These are phyloP conservation scores for Emericellopsis terricola DNA, from an alignment of 495 filamentous ascomycete genomes.

Conservation along the genomic window DNA sequence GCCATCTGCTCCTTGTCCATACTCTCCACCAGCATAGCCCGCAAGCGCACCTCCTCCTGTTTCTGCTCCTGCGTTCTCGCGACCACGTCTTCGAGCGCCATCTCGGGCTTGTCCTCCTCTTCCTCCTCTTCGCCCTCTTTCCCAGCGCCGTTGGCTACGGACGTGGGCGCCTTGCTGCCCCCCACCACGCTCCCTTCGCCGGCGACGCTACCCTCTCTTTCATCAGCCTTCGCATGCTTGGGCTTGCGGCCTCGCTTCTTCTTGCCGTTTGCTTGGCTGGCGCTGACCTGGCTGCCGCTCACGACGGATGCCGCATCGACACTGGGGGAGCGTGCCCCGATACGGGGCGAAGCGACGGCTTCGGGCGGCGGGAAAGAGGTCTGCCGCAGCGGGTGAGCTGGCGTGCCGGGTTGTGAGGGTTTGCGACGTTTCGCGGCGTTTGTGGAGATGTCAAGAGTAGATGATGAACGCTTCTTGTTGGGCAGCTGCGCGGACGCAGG, in stretches of 20 bases:
- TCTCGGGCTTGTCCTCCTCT: conserved; percentile 48
- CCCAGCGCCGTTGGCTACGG: conserved; percentile 24
- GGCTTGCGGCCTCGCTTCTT: conserved; percentile 50
- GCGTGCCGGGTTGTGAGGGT: conserved; percentile 33
- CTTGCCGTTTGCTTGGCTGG: conserved; percentile 13
- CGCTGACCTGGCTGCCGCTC: conserved; percentile 45
- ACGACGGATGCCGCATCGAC: conserved; percentile 48
- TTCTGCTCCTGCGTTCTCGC: conserved; percentile 47
- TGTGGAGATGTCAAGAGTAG: conserved; percentile 19
- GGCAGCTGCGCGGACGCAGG: conserved; percentile 28
- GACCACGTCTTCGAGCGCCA: conserved; percentile 45
- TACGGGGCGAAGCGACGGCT: conserved; percentile 46
- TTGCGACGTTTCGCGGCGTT: conserved; percentile 45
- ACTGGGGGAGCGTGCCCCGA: conserved; percentile 51
- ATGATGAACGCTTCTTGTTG: conserved; percentile 39
- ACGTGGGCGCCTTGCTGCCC: conserved; percentile 28
- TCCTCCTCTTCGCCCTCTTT: conserved; percentile 30
- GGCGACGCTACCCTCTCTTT: conserved; percentile 16
- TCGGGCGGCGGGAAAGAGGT: conserved; percentile 60
- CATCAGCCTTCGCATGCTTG: conserved; percentile 33
- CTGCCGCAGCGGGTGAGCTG: conserved; percentile 63
- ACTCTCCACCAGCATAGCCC: conserved; percentile 44
- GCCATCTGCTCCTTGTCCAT: conserved; percentile 49
- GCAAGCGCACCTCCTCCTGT: conserved; percentile 45
- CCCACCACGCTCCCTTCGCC: conserved; percentile 28